Evolutionary conservation across 495 filamentous ascomycete genomes (phyloP).

Genomic region (Penicillium desertorum): DNA sequence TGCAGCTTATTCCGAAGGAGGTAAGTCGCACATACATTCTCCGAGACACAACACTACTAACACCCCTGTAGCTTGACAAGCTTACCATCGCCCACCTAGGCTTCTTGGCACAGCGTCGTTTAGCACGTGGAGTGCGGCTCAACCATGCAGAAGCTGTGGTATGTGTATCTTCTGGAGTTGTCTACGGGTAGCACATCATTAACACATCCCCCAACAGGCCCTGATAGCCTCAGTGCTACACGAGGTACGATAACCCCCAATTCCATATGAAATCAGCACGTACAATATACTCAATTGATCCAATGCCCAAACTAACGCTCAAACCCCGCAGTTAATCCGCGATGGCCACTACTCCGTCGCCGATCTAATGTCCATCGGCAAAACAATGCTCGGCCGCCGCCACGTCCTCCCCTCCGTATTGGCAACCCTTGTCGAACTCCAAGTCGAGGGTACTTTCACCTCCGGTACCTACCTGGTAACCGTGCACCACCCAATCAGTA

Average conservation of each 20-base stretch:
- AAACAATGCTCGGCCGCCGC: slow-evolving; percentile 88
- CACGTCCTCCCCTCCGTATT: slow-evolving; percentile 87
- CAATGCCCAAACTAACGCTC: slow-evolving; percentile 3
- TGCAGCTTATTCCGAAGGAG: slow-evolving; percentile 89
- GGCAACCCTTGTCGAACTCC: slow-evolving; percentile 73
- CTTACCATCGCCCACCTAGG: slow-evolving; percentile 90
- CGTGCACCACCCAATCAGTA: slow-evolving; percentile 84
- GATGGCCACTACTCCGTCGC: slow-evolving; percentile 93
- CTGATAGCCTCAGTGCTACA: slow-evolving; percentile 89
- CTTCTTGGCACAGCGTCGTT: slow-evolving; percentile 80
- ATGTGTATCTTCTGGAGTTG: slow-evolving; percentile 32
- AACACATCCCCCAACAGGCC: slow-evolving; percentile 51
- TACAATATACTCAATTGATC: not conserved
- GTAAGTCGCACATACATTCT: slow-evolving; percentile 46
- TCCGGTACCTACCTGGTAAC: slow-evolving; percentile 93
- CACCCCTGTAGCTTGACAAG: slow-evolving; percentile 77
- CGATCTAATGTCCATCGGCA: slow-evolving; percentile 88
- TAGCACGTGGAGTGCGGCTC: slow-evolving; percentile 83
- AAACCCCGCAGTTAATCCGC: slow-evolving; percentile 68
- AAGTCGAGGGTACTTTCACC: slow-evolving; percentile 92
- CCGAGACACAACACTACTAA: slow-evolving; percentile 9
- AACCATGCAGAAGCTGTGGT: slow-evolving; percentile 92
- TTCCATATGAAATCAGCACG: not conserved
- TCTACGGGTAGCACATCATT: not conserved
- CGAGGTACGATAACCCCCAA: slow-evolving; percentile 56